Conservation (phyloP, 2,329 filamentous ascomycete species). For the Beauveria bassiana region DNA sequence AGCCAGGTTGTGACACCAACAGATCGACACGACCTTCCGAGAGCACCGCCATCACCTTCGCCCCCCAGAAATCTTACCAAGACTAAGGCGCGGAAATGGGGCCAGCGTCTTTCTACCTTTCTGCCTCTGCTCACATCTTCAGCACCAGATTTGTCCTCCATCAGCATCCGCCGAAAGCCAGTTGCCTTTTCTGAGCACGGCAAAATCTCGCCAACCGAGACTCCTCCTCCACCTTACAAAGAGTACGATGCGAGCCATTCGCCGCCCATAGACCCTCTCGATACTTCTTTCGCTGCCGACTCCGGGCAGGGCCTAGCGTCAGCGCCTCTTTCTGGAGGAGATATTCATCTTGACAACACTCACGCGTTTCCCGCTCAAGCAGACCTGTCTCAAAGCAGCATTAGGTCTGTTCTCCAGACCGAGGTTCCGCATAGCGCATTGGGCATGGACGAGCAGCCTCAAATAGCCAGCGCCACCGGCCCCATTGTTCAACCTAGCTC, state of each 20-base stretch:
- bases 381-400: background rate
- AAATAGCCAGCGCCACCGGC: background rate
- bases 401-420: conserved; percentile 6
- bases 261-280: background rate
- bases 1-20: conserved; percentile 1
- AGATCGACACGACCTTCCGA: background rate
- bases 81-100: conserved; percentile 28
- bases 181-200: conserved; percentile 15
- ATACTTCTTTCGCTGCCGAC: background rate
- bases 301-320: background rate
- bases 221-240: conserved; percentile 16
- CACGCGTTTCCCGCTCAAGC: background rate
- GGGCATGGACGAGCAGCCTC: conserved; percentile 3
- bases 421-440: conserved; percentile 2
- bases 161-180: conserved; percentile 20
- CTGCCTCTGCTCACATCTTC: conserved; percentile 30
- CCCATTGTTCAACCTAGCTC: background rate
- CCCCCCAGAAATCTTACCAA: background rate
- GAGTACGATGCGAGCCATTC: conserved; percentile 6
- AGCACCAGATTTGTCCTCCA: conserved; percentile 21
- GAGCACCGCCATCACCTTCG: background rate
- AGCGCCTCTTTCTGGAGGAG: conserved; percentile 2
- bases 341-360: background rate
- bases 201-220: conserved; percentile 14
- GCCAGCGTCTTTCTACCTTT: conserved; percentile 27